Percentiles rank a stretch among this genome's conserved stretches.
phyloP scores from a whole-genome alignment of 257 asterid genomes.

The Galeopsis tetrahit region DNA sequence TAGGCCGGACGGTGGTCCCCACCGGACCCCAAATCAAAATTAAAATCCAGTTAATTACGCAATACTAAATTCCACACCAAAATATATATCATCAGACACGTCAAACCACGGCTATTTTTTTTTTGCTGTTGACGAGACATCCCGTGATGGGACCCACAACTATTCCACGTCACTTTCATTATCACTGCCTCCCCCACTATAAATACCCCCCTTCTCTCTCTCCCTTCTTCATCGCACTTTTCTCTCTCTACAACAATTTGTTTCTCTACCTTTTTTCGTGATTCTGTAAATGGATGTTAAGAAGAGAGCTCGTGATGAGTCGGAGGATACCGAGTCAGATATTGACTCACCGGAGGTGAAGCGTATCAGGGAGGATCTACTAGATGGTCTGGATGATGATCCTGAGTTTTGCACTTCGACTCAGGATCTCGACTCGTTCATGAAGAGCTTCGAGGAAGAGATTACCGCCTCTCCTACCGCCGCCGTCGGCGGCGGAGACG shows the following conservation, averaged over 20 bases:
- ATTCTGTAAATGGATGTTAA: not conserved
- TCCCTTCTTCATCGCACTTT: slow-evolving; percentile 24
- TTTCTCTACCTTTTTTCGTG: not conserved
- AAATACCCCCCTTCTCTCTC: slow-evolving; percentile 28
- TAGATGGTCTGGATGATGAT: slow-evolving; percentile 51
- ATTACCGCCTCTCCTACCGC: slow-evolving; percentile 40
- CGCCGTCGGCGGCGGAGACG: slow-evolving; percentile 16
- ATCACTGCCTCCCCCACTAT: slow-evolving; percentile 31
- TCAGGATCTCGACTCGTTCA: slow-evolving; percentile 65
- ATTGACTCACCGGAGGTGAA: slow-evolving; percentile 63
- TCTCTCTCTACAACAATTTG: slow-evolving; percentile 31
- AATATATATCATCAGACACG: slow-evolving; percentile 41
- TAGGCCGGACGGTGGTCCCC: slow-evolving; percentile 38
- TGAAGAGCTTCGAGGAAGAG: slow-evolving; percentile 68
- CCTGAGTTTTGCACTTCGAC: slow-evolving; percentile 42
- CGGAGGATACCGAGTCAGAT: slow-evolving; percentile 36
- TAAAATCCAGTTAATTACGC: slow-evolving; percentile 51
- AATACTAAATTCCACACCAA: slow-evolving; percentile 37
- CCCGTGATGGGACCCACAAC: slow-evolving; percentile 43
- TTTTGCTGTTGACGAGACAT: slow-evolving; percentile 41
- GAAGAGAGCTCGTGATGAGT: slow-evolving; percentile 44
- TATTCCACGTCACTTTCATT: slow-evolving; percentile 41
- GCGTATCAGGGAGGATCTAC: slow-evolving; percentile 54
- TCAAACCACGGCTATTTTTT: slow-evolving; percentile 28
- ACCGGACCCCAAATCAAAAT: slow-evolving; percentile 48